Base-by-base conservation (phyloP, 192 early-diverging fungal genomes). In the Coemansia furcata region DNA sequence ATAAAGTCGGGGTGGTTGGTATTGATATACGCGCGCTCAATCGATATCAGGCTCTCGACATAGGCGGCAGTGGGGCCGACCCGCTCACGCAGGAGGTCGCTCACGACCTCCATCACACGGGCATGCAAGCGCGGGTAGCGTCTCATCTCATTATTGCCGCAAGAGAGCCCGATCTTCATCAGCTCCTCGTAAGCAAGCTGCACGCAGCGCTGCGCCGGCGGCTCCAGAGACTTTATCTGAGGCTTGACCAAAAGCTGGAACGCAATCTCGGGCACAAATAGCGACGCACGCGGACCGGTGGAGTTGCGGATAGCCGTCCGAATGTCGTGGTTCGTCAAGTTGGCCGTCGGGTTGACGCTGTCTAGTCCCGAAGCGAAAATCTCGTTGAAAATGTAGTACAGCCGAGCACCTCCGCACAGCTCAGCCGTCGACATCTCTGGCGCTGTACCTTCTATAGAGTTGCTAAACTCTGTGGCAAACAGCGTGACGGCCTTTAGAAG, bases 231-330 rank as follows among this genome's bases (percentile, higher is more conserved):
- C 62, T 87, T 87, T 62, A 93, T 91, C 71, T 92, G 91, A 42
- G 92, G 92, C 66, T 89, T 90, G 61, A 93, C 92, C 36, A 93
- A 63, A 30, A 93, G 83, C 71, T 93, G 90, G 82, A 93, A 93
- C 9, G 92, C 92, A 70, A 92, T 86, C 69, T 93, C 92, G 11
- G 92, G 92, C 12, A 93, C 91, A 85, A 93, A 93, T 15, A 93
- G 83, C 21, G 90, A 90, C 10, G 91, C 86, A 10, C 91, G 82
- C 5, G 92, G 90, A 9, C 92, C 92, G 0, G 87, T 91, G 2
- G 92, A 92, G 76, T 93, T 93, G 61, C 92, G 90, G 60, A 93
- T 93, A 35, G 92, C 92, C 3, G 86, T 89, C 60, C 90, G 87
- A 68, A 93, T 93, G 50, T 93, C 91, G 66, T 84, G 82, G 65